Base-by-base conservation (phyloP, 805 yeast species). In the Cyberlindnera maritima region DNA sequence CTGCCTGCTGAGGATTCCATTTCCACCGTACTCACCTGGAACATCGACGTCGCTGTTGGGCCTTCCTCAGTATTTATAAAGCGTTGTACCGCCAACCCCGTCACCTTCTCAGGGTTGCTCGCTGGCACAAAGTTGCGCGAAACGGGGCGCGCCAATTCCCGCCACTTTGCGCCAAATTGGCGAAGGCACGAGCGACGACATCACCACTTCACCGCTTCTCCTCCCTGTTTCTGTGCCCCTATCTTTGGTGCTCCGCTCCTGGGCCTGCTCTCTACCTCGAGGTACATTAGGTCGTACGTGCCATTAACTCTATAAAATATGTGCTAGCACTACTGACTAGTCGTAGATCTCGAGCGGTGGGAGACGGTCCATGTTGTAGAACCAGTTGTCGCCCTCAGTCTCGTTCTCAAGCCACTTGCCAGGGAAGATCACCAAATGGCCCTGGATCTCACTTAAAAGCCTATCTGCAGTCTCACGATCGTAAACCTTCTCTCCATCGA, bases 281-380 rank as follows among this genome's bases (percentile, higher is more conserved):
- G 25, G 25, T 21, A 21, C 25, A 21, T 21, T 21, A 21, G 25
- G 9, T 21, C 25, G 25, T 21, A 9, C 9, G 25, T 21, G 5
- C 9, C 25, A n/a, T n/a, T n/a, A n/a, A n/a, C 28, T 8, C 11
- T 25, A 25, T 8, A 8, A 25, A 25, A 8, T 14, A 28, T 12
- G 5, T 6, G 31, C 4, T 28, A 11, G 4, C 5, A 14, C 31
- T 28, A 14, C 31, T 28, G 4, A 13, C 26, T 50, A 89, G 59
- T 90, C 92, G 64, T 87, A 94, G 44, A 94, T 92, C 62, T 94
- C 98, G 46, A 94, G 81, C 1, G 99, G 99, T 5, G 98, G 97
- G 23, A 94, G 71, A 59, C 96, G 81, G 62, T 94, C 99, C 41
- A 95, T 83, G 58, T 85, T 88, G 71, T 88, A 91, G 64, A 90